Evolutionary conservation across 2,329 filamentous ascomycete species (phyloP).

Genomic region (Curvularia spicifera): DNA sequence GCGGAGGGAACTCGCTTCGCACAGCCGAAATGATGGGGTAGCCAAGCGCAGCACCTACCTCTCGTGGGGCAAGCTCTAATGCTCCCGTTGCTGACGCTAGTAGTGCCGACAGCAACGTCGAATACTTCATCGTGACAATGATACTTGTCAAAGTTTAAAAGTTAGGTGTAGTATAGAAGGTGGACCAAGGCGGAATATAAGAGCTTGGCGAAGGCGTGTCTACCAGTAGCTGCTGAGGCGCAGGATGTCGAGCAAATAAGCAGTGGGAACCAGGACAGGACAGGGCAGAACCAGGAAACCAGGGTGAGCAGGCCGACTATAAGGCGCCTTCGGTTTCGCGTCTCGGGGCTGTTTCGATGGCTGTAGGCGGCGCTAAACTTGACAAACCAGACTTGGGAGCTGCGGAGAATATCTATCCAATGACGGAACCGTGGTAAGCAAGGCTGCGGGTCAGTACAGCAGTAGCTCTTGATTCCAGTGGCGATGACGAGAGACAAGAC

Average conservation of each 20-base stretch:
- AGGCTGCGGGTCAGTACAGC: neutral
- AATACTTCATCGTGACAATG: conserved; percentile 41
- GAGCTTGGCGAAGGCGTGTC: conserved; percentile 5
- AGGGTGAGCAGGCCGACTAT: neutral
- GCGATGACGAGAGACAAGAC: neutral
- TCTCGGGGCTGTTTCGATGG: neutral
- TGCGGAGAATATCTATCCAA: neutral
- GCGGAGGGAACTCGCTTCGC: conserved; percentile 28
- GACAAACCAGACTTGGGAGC: neutral
- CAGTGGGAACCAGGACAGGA: conserved; percentile 6
- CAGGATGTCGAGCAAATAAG: neutral
- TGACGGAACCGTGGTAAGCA: neutral
- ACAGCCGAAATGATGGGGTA: conserved; percentile 16
- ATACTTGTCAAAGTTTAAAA: neutral
- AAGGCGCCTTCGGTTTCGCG: neutral
- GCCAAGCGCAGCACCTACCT: conserved; percentile 47
- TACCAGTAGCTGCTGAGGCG: neutral
- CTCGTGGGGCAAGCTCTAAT: conserved; percentile 39
- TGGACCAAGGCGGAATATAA: conserved; percentile 18
- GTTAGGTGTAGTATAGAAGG: neutral
- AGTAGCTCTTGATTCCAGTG: neutral
- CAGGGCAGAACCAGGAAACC: neutral
- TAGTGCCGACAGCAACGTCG: conserved; percentile 36
- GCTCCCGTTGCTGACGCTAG: conserved; percentile 40
- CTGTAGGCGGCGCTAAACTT: neutral